Conservation (phyloP, 495 filamentous ascomycete species). For the Penicillium pancosmium region DNA sequence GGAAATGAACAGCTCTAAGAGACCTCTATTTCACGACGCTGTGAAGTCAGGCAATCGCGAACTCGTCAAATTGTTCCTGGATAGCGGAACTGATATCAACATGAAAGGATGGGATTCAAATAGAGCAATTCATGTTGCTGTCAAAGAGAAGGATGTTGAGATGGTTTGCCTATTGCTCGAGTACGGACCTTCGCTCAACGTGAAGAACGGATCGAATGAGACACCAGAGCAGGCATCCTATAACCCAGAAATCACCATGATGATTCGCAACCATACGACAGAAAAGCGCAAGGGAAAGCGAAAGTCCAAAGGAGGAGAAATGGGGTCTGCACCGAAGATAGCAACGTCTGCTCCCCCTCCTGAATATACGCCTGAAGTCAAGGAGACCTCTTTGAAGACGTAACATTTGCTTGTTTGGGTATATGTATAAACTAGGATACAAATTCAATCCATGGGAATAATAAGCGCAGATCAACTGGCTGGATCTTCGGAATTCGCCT, state of each 20-base stretch:
- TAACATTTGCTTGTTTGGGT: neutral
- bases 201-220: neutral
- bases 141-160: constrained; percentile 6
- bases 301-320: neutral
- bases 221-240: constrained; percentile 8
- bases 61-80: constrained; percentile 5
- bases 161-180: constrained; percentile 7
- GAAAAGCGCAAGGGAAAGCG: neutral
- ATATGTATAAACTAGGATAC: constrained; percentile 5
- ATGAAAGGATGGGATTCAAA: constrained; percentile 9
- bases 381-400: too few relatives aligned
- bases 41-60: constrained; percentile 1
- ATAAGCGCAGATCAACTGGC: neutral
- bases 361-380: neutral
- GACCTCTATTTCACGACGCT: constrained; percentile 8
- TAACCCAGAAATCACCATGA: constrained; percentile 11
- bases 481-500: constrained; percentile 1
- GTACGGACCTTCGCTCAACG: constrained; percentile 4
- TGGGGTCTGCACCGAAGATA: neutral
- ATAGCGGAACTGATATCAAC: constrained; percentile 1
- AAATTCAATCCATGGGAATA: neutral
- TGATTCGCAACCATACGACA: constrained; percentile 6
- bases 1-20: constrained; percentile 1
- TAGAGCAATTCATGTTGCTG: constrained; percentile 8
- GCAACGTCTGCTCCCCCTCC: neutral